These are phyloP conservation scores for Porogramme epimiltina DNA, from an alignment of 1,284 basidiomycete species.

Conservation along the genomic window DNA sequence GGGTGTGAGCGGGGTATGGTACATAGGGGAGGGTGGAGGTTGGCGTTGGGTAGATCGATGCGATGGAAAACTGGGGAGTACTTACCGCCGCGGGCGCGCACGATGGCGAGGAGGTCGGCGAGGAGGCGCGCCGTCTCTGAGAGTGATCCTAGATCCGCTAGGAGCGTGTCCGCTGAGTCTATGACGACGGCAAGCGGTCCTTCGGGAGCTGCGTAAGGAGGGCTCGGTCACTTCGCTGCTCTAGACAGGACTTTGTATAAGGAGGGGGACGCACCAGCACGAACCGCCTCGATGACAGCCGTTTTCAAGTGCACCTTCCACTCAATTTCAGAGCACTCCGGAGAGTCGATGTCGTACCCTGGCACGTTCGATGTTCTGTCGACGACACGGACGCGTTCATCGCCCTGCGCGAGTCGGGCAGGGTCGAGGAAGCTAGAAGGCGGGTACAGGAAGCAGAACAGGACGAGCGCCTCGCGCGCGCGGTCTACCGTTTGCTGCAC, in stretches of 20 bases:
- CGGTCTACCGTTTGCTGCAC: conserved; percentile 6
- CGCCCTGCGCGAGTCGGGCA: background rate
- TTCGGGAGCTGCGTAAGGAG: conserved; percentile 33
- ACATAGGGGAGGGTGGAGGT: conserved; percentile 1
- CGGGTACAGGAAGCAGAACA: conserved; percentile 64
- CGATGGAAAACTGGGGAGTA: conserved; percentile 1
- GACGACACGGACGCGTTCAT: conserved; percentile 41
- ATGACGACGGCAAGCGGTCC: conserved; percentile 58
- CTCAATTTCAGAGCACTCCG: conserved; percentile 28
- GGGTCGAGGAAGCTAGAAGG: conserved; percentile 44
- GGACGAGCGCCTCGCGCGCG: conserved; percentile 34
- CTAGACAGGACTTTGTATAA: background rate
- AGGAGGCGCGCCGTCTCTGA: conserved; percentile 56
- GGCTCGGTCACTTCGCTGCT: background rate
- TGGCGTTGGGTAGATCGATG: background rate
- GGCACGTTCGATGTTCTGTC: conserved; percentile 59
- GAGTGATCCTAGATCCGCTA: conserved; percentile 56
- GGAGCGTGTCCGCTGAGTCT: conserved; percentile 68
- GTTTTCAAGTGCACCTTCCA: conserved; percentile 8
- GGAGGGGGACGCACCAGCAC: conserved; percentile 42
- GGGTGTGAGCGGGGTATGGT: no score
- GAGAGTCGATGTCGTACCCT: conserved; percentile 48
- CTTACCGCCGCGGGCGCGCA: conserved; percentile 52
- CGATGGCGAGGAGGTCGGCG: conserved; percentile 40
- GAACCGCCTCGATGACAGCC: conserved; percentile 46